Conservation (phyloP, 192 early-diverging fungal genomes). For the Backusella psychrophila region DNA sequence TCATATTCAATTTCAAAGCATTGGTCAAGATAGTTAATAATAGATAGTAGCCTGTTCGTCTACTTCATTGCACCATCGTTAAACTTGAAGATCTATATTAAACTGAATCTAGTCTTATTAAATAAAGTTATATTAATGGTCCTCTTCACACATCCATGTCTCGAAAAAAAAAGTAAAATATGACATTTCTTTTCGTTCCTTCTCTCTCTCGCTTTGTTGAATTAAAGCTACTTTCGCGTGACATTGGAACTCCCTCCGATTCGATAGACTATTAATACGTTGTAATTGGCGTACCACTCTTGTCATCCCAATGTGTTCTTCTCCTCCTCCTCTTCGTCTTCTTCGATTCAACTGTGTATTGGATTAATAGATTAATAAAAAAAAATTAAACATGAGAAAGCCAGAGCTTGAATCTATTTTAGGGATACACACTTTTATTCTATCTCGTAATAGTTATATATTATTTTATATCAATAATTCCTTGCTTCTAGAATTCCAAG, state of each 20-base stretch:
- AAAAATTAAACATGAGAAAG: background rate
- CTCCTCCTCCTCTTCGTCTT: background rate
- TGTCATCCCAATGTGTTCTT: background rate
- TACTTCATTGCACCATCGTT: no score
- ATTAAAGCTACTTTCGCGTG: background rate
- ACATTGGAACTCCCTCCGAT: background rate
- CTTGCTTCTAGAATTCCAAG: background rate
- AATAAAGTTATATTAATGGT: background rate
- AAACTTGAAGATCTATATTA: no score
- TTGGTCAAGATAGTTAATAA: no score
- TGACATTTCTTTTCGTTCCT: background rate
- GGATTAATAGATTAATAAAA: no score
- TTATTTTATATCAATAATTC: background rate
- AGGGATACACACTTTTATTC: no score
- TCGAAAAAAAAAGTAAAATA: background rate
- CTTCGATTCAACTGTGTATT: no score
- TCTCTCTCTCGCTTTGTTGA: background rate
- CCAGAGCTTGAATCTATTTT: no score
- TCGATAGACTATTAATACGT: background rate
- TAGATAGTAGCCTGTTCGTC: no score
- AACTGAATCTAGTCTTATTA: no score
- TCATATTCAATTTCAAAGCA: background rate
- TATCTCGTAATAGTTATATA: background rate
- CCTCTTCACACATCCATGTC: background rate
- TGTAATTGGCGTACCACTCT: background rate